Base-by-base conservation (phyloP, 2,329 filamentous ascomycete genomes). In the Setomelanomma holmii region DNA sequence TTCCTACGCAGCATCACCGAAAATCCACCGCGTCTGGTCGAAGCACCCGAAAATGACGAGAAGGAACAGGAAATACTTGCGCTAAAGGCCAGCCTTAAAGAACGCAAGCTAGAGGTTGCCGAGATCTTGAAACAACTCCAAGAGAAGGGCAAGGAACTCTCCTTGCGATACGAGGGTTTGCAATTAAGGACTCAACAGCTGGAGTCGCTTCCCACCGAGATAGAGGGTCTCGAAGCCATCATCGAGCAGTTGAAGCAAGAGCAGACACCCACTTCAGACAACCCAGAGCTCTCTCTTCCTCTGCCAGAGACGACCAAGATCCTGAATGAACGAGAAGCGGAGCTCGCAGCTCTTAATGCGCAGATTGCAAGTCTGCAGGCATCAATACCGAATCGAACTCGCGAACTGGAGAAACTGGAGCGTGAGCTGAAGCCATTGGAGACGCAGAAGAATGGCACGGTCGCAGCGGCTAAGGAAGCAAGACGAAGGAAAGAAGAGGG, bases 1-100 rank as follows among this genome's bases (percentile, higher is more conserved):
- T 98, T 97, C 75, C 88, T 99, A 48, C 90, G 92, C 62, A 88
- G 90, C 58, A 96, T 98, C 64, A 91, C 96, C 14, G 91, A 91
- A 58, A 90, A 96, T 58, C 91, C 93, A 42, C 95, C 93, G 0
- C 82, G 93, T 14, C 89, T 98, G 40, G 90, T 96, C 51, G 88
- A 88, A 35, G 85, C 88, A 38, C 84, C 87, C 64, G 93, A 98
- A 69, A 98, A 97, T 71, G 58, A 69, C 3, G 66, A 64, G 35
- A 70, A 73, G 50, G 74, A 75, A 49, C 80, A 83, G 50, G 87
- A 91, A 54, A 79, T 91, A 14, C 82, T 81, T 3, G 84, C 85
- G 11, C 80, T 86, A 50, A 98, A 98, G 73, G 85, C 85, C 14
- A 83, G 85, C 42, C 82, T 98, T 27, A 91, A 95, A 72, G 83